phyloP scores from a whole-genome alignment of 2,329 filamentous ascomycete genomes.

The Ceratocystis destructans region DNA sequence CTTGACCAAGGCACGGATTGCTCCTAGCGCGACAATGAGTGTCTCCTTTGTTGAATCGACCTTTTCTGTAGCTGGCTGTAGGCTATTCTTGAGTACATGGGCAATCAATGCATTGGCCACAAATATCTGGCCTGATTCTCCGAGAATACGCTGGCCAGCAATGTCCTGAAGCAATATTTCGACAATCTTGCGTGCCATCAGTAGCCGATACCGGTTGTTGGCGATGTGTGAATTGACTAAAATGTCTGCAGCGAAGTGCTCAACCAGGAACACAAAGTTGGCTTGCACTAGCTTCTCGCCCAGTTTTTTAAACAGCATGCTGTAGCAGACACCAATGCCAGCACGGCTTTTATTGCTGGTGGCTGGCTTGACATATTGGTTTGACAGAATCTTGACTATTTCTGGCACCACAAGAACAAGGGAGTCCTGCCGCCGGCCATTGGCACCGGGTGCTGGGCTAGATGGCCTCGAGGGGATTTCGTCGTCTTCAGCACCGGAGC shows the following conservation, averaged over 20 bases:
- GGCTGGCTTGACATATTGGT: conserved; percentile 63
- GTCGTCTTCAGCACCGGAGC: conserved; percentile 56
- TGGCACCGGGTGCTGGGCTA: conserved; percentile 50
- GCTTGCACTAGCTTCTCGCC: conserved; percentile 72
- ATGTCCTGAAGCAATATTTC: conserved; percentile 73
- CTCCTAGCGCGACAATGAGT: conserved; percentile 63
- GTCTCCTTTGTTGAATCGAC: conserved; percentile 81
- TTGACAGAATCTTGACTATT: conserved; percentile 63
- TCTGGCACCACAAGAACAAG: conserved; percentile 64
- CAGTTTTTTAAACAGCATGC: conserved; percentile 61
- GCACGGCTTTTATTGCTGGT: conserved; percentile 71
- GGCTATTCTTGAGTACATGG: conserved; percentile 84
- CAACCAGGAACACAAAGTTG: conserved; percentile 68
- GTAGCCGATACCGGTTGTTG: conserved; percentile 74
- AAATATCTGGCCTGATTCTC: conserved; percentile 75
- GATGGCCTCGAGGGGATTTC: conserved; percentile 53
- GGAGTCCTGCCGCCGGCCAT: conserved; percentile 52
- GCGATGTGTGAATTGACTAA: conserved; percentile 61
- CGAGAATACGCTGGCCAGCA: conserved; percentile 66
- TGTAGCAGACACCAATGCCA: conserved; percentile 77
- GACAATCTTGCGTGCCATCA: conserved; percentile 74
- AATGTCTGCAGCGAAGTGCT: conserved; percentile 67
- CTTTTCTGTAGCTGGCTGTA: conserved; percentile 73
- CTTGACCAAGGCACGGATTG: conserved; percentile 63
- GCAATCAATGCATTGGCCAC: conserved; percentile 74